A percentile compares a stretch with the other conserved stretches of the same genome.
Conservation (phyloP, 129 eudicot species). For the Tagetes patula region DNA sequence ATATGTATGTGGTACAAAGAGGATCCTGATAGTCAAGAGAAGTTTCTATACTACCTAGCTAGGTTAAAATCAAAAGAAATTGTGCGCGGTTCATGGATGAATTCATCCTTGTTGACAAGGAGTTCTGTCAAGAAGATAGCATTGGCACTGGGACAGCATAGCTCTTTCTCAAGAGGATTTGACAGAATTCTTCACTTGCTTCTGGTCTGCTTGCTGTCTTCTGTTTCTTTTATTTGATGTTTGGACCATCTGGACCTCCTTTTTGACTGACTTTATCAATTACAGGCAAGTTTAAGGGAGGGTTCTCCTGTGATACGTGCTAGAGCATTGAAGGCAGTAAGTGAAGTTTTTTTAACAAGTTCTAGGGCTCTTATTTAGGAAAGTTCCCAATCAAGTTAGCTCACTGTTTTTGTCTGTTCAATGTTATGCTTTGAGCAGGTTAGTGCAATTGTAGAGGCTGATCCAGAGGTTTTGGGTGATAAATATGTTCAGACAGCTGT, state of each 20-base stretch:
- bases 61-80: conserved; percentile 73
- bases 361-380: conserved; percentile 7
- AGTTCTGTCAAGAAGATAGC: conserved; percentile 68
- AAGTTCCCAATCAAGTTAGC: conserved; percentile 20
- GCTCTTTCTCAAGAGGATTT: conserved; percentile 91
- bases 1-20: conserved; percentile 96
- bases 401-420: conserved; percentile 17
- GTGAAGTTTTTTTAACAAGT: conserved; percentile 37
- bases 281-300: conserved; percentile 91
- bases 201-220: conserved; percentile 55
- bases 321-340: conserved; percentile 95
- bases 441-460: conserved; percentile 97
- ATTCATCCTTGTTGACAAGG: conserved; percentile 65
- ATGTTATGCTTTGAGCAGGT: conserved; percentile 56
- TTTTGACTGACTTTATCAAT: conserved; percentile 19
- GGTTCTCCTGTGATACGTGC: conserved; percentile 94
- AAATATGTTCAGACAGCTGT: conserved; percentile 91
- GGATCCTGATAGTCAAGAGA: conserved; percentile 63
- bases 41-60: conserved; percentile 57
- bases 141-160: conserved; percentile 75
- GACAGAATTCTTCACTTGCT: conserved; percentile 90
- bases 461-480: conserved; percentile 94
- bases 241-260: conserved; percentile 4
- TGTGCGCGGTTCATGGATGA: conserved; percentile 61
- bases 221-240: conserved; percentile 19